Evolutionary conservation across 2,329 filamentous ascomycete species (phyloP).

Genomic region (Fusarium mundagurra): DNA sequence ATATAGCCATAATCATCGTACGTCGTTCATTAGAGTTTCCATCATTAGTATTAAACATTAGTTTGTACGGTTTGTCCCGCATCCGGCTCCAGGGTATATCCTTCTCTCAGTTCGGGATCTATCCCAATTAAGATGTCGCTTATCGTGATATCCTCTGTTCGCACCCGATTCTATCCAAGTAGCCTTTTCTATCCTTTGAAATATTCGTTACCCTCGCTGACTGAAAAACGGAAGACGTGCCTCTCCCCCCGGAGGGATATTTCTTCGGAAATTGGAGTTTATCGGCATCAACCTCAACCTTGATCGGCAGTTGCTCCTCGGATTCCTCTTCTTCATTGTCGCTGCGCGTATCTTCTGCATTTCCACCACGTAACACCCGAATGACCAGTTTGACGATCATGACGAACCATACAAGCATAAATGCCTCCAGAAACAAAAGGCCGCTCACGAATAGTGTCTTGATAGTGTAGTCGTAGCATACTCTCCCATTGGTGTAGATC

Average conservation of each 20-base stretch:
- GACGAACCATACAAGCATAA: constrained; percentile 87
- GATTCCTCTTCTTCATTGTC: constrained; percentile 71
- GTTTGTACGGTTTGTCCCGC: neutral
- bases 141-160: constrained; percentile 69
- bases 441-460: constrained; percentile 81
- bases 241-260: constrained; percentile 54
- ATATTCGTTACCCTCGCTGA: constrained; percentile 69
- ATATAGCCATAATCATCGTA: neutral
- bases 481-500: constrained; percentile 71
- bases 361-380: constrained; percentile 78
- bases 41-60: constrained; percentile 8
- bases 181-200: constrained; percentile 78
- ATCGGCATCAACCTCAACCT: constrained; percentile 79
- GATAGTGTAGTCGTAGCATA: constrained; percentile 82
- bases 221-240: constrained; percentile 62
- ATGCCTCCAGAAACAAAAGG: constrained; percentile 78
- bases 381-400: constrained; percentile 71
- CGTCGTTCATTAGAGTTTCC: neutral
- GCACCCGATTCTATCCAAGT: constrained; percentile 83
- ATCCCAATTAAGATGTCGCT: neutral
- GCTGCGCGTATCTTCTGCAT: constrained; percentile 86
- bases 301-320: constrained; percentile 64
- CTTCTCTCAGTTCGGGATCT: neutral
- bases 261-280: constrained; percentile 62
- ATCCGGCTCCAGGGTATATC: neutral